Conservation (phyloP, 1,139 yeast species). For the Yamadazyma oceani region DNA sequence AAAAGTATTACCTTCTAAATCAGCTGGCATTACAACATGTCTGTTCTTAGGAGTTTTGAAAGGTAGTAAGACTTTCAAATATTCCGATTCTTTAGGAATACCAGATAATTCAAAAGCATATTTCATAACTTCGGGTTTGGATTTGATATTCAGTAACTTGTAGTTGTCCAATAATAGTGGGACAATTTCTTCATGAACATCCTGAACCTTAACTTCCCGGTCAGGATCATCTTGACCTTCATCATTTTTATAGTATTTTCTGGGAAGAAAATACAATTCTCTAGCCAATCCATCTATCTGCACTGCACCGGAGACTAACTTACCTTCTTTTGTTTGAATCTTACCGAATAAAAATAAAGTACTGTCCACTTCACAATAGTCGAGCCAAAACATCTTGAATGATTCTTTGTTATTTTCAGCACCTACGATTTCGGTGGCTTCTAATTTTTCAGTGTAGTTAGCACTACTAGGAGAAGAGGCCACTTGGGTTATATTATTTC, state of each 20-base stretch:
- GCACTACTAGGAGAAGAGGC: constrained; percentile 23
- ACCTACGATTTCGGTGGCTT: constrained; percentile 41
- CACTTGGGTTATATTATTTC: constrained; percentile 15
- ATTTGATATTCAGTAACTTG: constrained; percentile 61
- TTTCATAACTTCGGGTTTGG: constrained; percentile 72
- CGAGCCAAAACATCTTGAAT: constrained; percentile 86
- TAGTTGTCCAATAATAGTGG: constrained; percentile 62
- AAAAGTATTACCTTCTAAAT: constrained; percentile 74
- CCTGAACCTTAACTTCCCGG: constrained; percentile 50
- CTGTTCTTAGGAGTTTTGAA: constrained; percentile 57
- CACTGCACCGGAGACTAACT: constrained; percentile 71
- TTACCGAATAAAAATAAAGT: constrained; percentile 83
- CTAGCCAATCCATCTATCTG: constrained; percentile 71
- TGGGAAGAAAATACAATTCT: constrained; percentile 78
- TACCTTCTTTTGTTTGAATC: constrained; percentile 57
- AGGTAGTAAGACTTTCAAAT: constrained; percentile 77
- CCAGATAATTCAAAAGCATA: constrained; percentile 87
- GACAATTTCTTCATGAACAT: constrained; percentile 75
- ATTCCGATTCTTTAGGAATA: constrained; percentile 78
- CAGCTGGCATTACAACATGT: constrained; percentile 54
- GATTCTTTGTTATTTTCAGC: constrained; percentile 35
- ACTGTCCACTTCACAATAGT: constrained; percentile 76
- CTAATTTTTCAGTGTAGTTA: constrained; percentile 41
- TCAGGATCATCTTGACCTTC: constrained; percentile 43
- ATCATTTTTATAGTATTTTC: constrained; percentile 35